These are phyloP conservation scores for Amanita pallidorosea DNA, from an alignment of 768 basidiomycete genomes.

Conservation along the genomic window DNA sequence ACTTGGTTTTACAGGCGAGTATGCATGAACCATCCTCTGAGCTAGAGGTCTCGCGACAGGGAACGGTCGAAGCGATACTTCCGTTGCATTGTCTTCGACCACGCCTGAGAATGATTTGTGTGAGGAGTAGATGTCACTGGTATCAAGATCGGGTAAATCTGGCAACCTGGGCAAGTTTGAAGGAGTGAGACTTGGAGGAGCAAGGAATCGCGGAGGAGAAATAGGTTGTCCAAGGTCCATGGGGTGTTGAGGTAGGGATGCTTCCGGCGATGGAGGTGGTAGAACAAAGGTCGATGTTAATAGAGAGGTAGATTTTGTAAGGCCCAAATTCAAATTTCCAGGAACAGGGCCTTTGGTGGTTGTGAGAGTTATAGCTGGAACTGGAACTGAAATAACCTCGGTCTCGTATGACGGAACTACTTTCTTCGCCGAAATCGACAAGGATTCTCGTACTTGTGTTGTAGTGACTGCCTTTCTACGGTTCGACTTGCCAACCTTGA, in stretches of 20 bases:
- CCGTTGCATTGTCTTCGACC: constrained; percentile 4
- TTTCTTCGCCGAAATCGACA: constrained; percentile 21
- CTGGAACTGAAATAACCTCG: constrained; percentile 24
- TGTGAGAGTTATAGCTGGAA: constrained; percentile 17
- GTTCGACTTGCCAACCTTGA: constrained; percentile 36
- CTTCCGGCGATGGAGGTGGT: constrained; percentile 66
- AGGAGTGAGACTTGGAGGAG: neutral
- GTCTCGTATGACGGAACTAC: constrained; percentile 29
- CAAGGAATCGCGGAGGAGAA: constrained; percentile 4
- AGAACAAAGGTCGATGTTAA: constrained; percentile 66
- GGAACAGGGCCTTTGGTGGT: neutral
- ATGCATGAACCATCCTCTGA: constrained; percentile 65
- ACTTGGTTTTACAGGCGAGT: constrained; percentile 72
- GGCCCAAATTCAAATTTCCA: constrained; percentile 23
- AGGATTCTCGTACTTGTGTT: neutral
- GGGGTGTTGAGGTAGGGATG: constrained; percentile 40
- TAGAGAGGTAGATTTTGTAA: constrained; percentile 30
- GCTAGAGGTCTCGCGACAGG: constrained; percentile 65
- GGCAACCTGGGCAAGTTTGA: neutral
- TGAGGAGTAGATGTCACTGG: neutral
- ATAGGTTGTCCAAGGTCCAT: constrained; percentile 5
- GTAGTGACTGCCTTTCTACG: constrained; percentile 24
- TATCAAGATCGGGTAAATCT: neutral
- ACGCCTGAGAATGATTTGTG: neutral
- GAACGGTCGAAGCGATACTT: constrained; percentile 28